These are phyloP conservation scores for Fusarium sp. DNA, from an alignment of 2,329 filamentous ascomycete genomes.

Conservation along the genomic window DNA sequence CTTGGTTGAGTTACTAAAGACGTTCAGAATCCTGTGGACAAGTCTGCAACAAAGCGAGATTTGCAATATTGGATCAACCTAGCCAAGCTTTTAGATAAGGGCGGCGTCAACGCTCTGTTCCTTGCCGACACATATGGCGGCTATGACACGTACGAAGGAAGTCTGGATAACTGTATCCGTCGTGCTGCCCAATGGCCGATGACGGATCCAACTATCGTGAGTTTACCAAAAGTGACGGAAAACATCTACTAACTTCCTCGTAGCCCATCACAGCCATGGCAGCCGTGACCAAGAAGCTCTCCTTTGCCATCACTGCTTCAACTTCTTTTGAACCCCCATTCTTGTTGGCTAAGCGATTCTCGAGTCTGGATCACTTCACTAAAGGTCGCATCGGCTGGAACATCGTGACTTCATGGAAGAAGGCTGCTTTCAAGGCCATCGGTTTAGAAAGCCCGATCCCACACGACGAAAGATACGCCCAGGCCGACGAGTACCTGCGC, in stretches of 20 bases:
- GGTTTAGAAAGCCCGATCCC: conserved; percentile 68
- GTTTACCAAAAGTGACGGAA: conserved; percentile 34
- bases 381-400: conserved; percentile 74
- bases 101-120: conserved; percentile 73
- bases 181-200: conserved; percentile 74
- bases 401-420: conserved; percentile 67
- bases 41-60: conserved; percentile 69
- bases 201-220: conserved; percentile 72
- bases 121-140: conserved; percentile 75
- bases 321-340: conserved; percentile 74
- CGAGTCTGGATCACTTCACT: conserved; percentile 72
- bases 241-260: not conserved
- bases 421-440: conserved; percentile 72
- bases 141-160: conserved; percentile 72
- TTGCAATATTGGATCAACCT: conserved; percentile 74
- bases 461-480: conserved; percentile 71
- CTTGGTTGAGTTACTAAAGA: not conserved
- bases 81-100: conserved; percentile 70
- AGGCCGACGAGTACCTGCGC: conserved; percentile 71
- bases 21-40: conserved; percentile 68
- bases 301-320: conserved; percentile 72
- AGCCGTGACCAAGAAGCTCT: conserved; percentile 72
- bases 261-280: conserved; percentile 75
- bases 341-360: conserved; percentile 71
- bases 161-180: conserved; percentile 70